Conservation (phyloP, 2,329 filamentous ascomycete genomes). For the Talaromyces sp. region DNA sequence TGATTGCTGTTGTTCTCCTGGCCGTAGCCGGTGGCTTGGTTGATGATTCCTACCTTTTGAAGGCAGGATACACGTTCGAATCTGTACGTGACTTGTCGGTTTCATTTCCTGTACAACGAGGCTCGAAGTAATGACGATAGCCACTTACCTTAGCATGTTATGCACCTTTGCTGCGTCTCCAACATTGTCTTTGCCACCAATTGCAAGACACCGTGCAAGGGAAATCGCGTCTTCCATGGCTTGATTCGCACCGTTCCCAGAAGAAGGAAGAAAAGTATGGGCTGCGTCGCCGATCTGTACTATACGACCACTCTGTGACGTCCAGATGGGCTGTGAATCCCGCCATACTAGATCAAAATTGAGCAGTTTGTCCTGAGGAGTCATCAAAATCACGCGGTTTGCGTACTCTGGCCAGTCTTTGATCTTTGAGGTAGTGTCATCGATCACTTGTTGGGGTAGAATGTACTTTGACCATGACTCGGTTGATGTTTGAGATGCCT, state of each 20-base stretch:
- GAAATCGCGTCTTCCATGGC: constrained; percentile 16
- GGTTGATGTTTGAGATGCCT: constrained; percentile 8
- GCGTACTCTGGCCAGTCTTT: constrained; percentile 19
- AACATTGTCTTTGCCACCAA: constrained; percentile 11
- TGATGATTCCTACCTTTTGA: constrained; percentile 14
- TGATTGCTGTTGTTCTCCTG: neutral
- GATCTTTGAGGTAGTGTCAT: constrained; percentile 19
- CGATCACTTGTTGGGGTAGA: constrained; percentile 17
- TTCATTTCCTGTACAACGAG: neutral
- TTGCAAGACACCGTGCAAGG: constrained; percentile 11
- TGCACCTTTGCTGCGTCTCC: constrained; percentile 14
- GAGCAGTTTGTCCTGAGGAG: constrained; percentile 16
- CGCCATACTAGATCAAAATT: constrained; percentile 18
- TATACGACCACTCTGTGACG: constrained; percentile 22
- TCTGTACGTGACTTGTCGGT: neutral
- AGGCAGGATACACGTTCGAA: constrained; percentile 17
- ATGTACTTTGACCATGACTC: constrained; percentile 21
- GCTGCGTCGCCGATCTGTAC: constrained; percentile 16
- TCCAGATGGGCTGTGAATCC: constrained; percentile 15
- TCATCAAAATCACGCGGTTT: constrained; percentile 17
- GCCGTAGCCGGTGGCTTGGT: constrained; percentile 15
- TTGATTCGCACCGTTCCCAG: constrained; percentile 15
- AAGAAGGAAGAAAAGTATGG: constrained; percentile 13
- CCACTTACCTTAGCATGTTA: constrained; percentile 11
- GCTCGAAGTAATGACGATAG: no score